These are phyloP conservation scores for Acanthamoeba castellanii DNA, from an alignment of 208 protist species.

Conservation along the genomic window DNA sequence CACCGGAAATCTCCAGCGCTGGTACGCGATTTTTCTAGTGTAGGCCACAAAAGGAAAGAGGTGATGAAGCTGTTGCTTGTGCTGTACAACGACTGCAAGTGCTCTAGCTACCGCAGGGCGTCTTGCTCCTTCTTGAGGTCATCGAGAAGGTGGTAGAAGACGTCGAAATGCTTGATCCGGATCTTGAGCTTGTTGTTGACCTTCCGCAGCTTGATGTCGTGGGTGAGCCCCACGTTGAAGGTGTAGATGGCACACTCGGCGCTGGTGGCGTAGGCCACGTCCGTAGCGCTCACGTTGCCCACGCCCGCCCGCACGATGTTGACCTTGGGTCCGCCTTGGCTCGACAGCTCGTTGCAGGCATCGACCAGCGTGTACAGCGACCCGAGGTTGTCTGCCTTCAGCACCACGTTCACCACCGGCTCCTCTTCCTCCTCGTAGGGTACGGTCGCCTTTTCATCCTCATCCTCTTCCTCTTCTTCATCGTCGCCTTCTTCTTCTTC, in stretches of 20 bases:
- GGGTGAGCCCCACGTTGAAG: slow-evolving; percentile 66
- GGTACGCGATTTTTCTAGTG: too few relatives aligned
- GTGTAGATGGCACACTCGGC: slow-evolving; percentile 70
- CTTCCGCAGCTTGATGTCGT: slow-evolving; percentile 47
- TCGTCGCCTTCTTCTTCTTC: background rate
- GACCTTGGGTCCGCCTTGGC: slow-evolving; percentile 1
- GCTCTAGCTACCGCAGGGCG: background rate
- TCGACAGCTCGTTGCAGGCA: slow-evolving; percentile 68
- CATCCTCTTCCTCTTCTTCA: background rate
- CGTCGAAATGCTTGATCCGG: slow-evolving; percentile 58
- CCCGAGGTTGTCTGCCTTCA: slow-evolving; percentile 73
- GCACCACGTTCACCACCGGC: slow-evolving; percentile 50
- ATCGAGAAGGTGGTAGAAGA: slow-evolving; percentile 73
- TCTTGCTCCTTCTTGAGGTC: slow-evolving; percentile 72
- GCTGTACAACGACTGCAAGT: background rate
- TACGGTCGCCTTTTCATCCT: slow-evolving; percentile 2
- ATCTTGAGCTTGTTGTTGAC: slow-evolving; percentile 28
- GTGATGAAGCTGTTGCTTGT: too few relatives aligned
- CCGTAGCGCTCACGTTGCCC: slow-evolving; percentile 54
- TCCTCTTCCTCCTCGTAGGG: slow-evolving; percentile 1
- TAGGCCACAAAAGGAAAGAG: too few relatives aligned
- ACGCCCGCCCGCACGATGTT: slow-evolving; percentile 69
- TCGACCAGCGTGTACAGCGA: slow-evolving; percentile 72
- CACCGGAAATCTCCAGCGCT: too few relatives aligned
- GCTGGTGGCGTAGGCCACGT: slow-evolving; percentile 57